Conservation (phyloP, 495 filamentous ascomycete genomes). For the Tuber brumale region DNA sequence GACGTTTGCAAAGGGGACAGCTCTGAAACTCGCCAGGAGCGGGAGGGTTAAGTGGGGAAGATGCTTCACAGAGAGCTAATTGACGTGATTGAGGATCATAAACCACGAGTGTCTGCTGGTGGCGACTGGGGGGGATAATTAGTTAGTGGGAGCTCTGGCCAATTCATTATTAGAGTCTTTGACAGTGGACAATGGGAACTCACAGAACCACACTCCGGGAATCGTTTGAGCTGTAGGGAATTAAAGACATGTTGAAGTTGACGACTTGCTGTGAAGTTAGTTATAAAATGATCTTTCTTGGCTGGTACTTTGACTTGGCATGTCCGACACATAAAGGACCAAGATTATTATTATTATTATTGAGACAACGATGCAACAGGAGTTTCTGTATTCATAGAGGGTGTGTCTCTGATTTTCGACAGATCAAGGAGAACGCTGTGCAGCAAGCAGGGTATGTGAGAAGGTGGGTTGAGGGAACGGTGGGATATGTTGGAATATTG, state of each 20-base stretch:
- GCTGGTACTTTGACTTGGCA: slow-evolving; percentile 3
- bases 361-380: neutral
- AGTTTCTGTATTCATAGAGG: neutral
- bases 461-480: neutral
- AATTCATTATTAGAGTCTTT: neutral
- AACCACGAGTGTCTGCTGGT: slow-evolving; percentile 84
- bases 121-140: slow-evolving; percentile 56
- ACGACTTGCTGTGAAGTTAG: neutral
- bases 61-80: slow-evolving; percentile 66
- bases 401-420: neutral
- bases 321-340: neutral
- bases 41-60: slow-evolving; percentile 39
- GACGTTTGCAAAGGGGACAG: slow-evolving; percentile 84
- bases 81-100: slow-evolving; percentile 79
- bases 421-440: neutral
- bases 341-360: neutral
- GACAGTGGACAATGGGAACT: slow-evolving; percentile 35
- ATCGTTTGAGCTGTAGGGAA: slow-evolving; percentile 58
- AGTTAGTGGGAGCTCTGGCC: slow-evolving; percentile 6
- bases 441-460: neutral
- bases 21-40: slow-evolving; percentile 48
- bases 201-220: slow-evolving; percentile 60
- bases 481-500: neutral
- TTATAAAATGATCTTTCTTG: neutral
- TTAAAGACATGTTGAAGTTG: slow-evolving; percentile 51